Base-by-base conservation (phyloP, 257 asterid species). In the Solanum okadae region DNA sequence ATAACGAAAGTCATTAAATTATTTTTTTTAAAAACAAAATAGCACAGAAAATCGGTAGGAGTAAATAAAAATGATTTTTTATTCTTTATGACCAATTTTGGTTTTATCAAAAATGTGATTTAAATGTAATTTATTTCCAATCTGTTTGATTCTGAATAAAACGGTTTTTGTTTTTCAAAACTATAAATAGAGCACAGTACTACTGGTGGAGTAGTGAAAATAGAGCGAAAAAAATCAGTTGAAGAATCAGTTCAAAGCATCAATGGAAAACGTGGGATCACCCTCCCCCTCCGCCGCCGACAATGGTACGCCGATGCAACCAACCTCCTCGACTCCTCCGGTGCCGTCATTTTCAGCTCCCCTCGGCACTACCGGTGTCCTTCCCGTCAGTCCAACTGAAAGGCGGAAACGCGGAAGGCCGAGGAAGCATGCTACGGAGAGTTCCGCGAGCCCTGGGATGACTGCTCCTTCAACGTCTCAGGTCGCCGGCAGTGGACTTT, bases 371-470 rank as follows among this genome's bases (percentile, higher is more conserved):
- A 22, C 78, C 40, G 88, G 34, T 15, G 83, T 70, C 6, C 22
- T 68, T 73, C 40, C 35, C 31, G 33, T 42, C 31, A 14, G 6
- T 37, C 59, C 42, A 29, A 15, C 5, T 16, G 87, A 81, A 79
- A 8, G 83, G 78, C 56, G 86, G 18, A 82, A 68, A 77, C 65
- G 89, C 2, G 87, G 89, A 68, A 82, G 89, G 75, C 89, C 89
- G 5, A 16, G 73, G 84, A 88, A 88, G 87, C 52, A 88, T 86
- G 83, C 87, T 40, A 40, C 40, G 15, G 73, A 82, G n/a, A 87
- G 83, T 27, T 65, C 83, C n/a, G 52, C 2, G 52, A 44, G 6
- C 59, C 44, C 65, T 35, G 72, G 67, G 29, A 37, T 73, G 29
- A 38, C 63, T 59, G 42, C 87, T 44, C 56, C 63, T 14, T 15